Evolutionary conservation across 495 filamentous ascomycete genomes (phyloP).

Genomic region (Penicillium cataractarum): DNA sequence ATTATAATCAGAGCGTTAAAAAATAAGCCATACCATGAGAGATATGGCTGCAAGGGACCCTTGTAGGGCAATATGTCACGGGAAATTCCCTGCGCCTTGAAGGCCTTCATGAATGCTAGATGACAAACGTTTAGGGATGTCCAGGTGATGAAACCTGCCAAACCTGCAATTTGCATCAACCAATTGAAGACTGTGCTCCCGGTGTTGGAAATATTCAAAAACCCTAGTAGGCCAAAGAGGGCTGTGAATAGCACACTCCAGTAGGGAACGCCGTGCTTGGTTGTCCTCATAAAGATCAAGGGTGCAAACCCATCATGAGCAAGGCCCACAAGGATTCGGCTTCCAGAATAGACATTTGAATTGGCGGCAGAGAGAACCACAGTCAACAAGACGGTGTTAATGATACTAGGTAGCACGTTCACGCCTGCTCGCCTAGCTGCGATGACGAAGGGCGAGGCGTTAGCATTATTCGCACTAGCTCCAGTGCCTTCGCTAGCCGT

Average conservation of each 20-base stretch:
- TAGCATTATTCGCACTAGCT: slow-evolving; percentile 27
- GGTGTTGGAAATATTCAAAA: slow-evolving; percentile 43
- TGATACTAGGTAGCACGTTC: slow-evolving; percentile 63
- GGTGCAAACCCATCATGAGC: slow-evolving; percentile 58
- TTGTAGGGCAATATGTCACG: slow-evolving; percentile 55
- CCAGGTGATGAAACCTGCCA: slow-evolving; percentile 66
- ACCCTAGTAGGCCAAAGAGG: slow-evolving; percentile 47
- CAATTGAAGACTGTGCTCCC: slow-evolving; percentile 47
- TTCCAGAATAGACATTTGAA: slow-evolving; percentile 69
- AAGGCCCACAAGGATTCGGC: slow-evolving; percentile 59
- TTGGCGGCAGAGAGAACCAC: slow-evolving; percentile 69
- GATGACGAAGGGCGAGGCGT: slow-evolving; percentile 55
- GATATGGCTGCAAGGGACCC: slow-evolving; percentile 54
- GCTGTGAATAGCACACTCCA: slow-evolving; percentile 43
- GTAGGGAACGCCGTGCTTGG: slow-evolving; percentile 43
- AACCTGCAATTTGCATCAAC: slow-evolving; percentile 55
- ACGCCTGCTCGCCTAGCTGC: slow-evolving; percentile 62
- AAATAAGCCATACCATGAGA: slow-evolving; percentile 55
- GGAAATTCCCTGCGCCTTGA: slow-evolving; percentile 50
- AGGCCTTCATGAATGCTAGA: slow-evolving; percentile 56
- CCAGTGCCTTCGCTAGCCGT: neutral
- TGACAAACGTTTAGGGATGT: slow-evolving; percentile 55
- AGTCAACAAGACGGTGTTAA: slow-evolving; percentile 71
- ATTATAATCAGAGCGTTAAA: slow-evolving; percentile 61
- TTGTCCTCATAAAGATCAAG: slow-evolving; percentile 43